phyloP scores from a whole-genome alignment of 2,329 filamentous ascomycete species.

The Saccharata proteae region DNA sequence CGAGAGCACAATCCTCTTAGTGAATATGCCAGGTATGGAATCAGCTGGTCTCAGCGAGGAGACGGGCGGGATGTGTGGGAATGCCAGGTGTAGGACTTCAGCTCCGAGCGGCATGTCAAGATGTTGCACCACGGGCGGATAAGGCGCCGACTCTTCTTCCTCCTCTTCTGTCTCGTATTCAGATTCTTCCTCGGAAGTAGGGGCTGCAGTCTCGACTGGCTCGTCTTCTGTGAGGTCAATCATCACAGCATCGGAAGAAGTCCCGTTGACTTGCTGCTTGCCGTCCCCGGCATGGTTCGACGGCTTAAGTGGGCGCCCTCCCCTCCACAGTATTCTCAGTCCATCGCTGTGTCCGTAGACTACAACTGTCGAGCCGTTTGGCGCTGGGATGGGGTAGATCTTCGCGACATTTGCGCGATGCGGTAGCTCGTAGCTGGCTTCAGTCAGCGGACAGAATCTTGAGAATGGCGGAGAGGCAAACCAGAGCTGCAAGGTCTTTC shows the following conservation, averaged over 20 bases:
- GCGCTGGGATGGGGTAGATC: conserved; percentile 45
- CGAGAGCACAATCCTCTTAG: conserved; percentile 39
- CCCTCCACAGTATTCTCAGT: conserved; percentile 48
- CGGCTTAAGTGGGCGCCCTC: conserved; percentile 37
- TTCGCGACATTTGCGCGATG: conserved; percentile 44
- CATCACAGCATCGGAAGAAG: conserved; percentile 35
- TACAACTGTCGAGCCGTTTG: conserved; percentile 50
- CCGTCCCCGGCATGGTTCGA: conserved; percentile 13
- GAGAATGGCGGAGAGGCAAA: conserved; percentile 1
- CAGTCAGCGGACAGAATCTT: not conserved
- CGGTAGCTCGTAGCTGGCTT: conserved; percentile 45
- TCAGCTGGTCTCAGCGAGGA: conserved; percentile 20
- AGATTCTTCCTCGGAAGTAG: conserved; percentile 35
- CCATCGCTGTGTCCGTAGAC: conserved; percentile 48
- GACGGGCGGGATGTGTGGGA: conserved; percentile 28
- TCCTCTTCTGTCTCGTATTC: conserved; percentile 50
- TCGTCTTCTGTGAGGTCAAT: conserved; percentile 44
- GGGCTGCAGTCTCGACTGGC: conserved; percentile 5
- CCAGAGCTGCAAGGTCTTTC: conserved; percentile 8
- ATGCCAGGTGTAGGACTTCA: conserved; percentile 41
- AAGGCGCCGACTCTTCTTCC: conserved; percentile 44
- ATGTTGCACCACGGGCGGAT: conserved; percentile 40
- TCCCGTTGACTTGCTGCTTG: conserved; percentile 30
- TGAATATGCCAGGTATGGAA: conserved; percentile 35
- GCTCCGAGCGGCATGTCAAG: conserved; percentile 43